A percentile compares a stretch with the other conserved stretches of the same genome.
These are phyloP conservation scores for Blepharisma stoltei DNA, from an alignment of 73 alveolate species.

Conservation along the genomic window DNA sequence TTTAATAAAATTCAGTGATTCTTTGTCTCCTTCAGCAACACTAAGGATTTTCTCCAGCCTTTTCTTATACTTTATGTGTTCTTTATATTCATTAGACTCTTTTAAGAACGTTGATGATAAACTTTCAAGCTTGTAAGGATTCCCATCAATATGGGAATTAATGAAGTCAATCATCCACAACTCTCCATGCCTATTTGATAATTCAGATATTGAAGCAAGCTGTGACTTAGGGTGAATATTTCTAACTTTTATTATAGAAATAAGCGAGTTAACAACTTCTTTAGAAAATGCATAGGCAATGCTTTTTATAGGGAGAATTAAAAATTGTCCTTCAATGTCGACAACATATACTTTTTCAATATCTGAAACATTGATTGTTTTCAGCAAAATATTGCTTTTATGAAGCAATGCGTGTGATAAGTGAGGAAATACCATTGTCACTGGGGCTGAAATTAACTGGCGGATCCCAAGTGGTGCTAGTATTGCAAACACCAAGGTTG, in stretches of 20 bases:
- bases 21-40: too few species aligned
- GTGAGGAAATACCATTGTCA: background rate
- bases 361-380: background rate
- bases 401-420: background rate
- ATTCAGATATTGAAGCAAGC: background rate
- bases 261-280: background rate
- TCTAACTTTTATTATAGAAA: background rate
- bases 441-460: background rate
- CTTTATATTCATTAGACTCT: too few species aligned
- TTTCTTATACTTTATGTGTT: too few species aligned
- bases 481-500: background rate
- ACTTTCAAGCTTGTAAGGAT: too few species aligned
- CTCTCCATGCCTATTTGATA: background rate
- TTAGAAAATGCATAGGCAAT: background rate
- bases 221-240: background rate
- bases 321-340: constrained; percentile 13
- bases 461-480: background rate
- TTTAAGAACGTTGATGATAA: too few species aligned
- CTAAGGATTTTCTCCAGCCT: too few species aligned
- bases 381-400: background rate
- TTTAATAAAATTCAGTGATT: too few species aligned
- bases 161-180: background rate
- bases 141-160: too few species aligned
- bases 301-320: background rate
- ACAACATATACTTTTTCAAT: background rate